A percentile compares a stretch with the other conserved stretches of the same genome.
These are phyloP conservation scores for Panellus pusillus DNA, from an alignment of 768 basidiomycete genomes.

Conservation along the genomic window DNA sequence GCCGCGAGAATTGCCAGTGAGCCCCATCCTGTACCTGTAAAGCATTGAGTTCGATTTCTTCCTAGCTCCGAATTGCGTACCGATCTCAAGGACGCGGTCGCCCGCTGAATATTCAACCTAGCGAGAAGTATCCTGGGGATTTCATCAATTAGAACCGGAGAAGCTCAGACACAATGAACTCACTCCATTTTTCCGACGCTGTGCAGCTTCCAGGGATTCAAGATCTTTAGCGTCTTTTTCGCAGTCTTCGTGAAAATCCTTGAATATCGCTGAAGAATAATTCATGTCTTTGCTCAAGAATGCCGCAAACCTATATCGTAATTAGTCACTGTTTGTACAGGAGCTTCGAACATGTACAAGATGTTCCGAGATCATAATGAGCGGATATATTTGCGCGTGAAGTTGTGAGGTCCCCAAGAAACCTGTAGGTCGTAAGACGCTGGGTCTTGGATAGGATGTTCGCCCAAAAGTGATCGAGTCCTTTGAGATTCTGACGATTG, in stretches of 20 bases:
- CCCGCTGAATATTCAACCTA: conserved; percentile 49
- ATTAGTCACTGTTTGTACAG: too few species aligned
- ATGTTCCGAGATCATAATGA: conserved; percentile 55
- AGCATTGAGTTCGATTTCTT: background rate
- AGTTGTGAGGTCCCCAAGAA: conserved; percentile 47
- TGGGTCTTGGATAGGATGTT: conserved; percentile 12
- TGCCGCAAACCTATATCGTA: conserved; percentile 17
- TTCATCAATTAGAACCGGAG: too few species aligned
- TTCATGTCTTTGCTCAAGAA: conserved; percentile 55
- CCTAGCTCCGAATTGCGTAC: background rate
- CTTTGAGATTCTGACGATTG: conserved; percentile 8
- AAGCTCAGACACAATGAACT: too few species aligned
- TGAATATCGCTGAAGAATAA: conserved; percentile 55
- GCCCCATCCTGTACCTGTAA: conserved; percentile 52
- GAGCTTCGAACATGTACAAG: conserved; percentile 36
- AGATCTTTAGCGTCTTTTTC: conserved; percentile 34
- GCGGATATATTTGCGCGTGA: conserved; percentile 51
- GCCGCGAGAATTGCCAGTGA: conserved; percentile 49
- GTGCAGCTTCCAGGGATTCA: conserved; percentile 23
- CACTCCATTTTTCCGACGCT: conserved; percentile 19
- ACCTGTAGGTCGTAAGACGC: conserved; percentile 26
- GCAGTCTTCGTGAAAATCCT: conserved; percentile 32
- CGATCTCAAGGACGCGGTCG: conserved; percentile 52
- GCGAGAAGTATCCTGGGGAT: conserved; percentile 36
- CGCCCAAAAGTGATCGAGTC: conserved; percentile 8